Percentiles rank a stretch among this genome's conserved stretches.
phyloP scores from a whole-genome alignment of 2,329 filamentous ascomycete species.

The Penicillium sp. region DNA sequence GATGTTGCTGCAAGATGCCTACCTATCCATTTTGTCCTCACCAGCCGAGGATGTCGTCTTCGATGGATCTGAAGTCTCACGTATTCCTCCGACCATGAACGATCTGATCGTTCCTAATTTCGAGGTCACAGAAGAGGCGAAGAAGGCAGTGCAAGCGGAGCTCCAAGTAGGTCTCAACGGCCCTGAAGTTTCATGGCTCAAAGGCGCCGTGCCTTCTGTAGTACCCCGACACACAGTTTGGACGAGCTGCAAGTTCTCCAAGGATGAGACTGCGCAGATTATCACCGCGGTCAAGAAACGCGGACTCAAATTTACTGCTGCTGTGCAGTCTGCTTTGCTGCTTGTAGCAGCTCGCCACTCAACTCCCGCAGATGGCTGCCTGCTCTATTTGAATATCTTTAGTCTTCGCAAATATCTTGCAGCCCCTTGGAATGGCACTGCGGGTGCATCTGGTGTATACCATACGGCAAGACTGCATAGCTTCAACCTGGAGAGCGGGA shows the following conservation, averaged over 20 bases:
- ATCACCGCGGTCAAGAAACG: slow-evolving; percentile 4
- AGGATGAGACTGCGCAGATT: neutral
- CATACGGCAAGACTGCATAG: neutral
- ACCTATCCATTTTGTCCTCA: slow-evolving; percentile 18
- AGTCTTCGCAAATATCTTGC: neutral
- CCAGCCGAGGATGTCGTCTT: neutral
- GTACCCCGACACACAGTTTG: neutral
- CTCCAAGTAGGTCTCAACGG: neutral
- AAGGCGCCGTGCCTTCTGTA: neutral
- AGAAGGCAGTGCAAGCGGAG: neutral
- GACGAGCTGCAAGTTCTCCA: neutral
- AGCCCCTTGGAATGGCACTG: neutral
- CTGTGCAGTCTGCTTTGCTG: slow-evolving; percentile 5
- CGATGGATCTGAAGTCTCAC: neutral
- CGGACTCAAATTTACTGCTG: neutral
- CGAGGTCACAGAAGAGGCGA: neutral
- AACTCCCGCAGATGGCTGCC: neutral
- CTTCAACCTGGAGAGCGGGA: neutral
- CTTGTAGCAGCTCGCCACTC: neutral
- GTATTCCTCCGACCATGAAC: neutral
- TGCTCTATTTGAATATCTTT: neutral
- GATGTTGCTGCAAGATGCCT: slow-evolving; percentile 22
- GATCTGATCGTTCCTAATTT: neutral
- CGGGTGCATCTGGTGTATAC: neutral
- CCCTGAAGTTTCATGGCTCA: neutral